Base-by-base conservation (phyloP, 257 asterid species). In the Knoxia roxburghii region DNA sequence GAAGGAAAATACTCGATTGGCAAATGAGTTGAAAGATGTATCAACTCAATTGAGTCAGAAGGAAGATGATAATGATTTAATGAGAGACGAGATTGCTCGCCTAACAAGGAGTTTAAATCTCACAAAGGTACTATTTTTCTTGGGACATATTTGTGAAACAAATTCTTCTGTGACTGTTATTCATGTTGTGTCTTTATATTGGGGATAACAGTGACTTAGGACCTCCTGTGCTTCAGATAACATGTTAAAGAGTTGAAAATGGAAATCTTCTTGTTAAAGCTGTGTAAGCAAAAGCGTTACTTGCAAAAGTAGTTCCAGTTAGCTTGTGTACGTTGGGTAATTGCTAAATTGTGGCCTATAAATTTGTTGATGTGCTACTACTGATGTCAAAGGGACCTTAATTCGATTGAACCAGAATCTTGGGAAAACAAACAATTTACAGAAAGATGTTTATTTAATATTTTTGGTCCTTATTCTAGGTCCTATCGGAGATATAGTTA, bases 1-100 rank as follows among this genome's bases (percentile, higher is more conserved):
- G 72, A 68, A 63, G 75, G 77, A 77, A 69, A 77, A 77, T 61
- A 39, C 60, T 35, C 64, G 40, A 24, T 50, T 77, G 68, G 67
- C 67, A 72, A 54, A n/a, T 27, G 69, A 77, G 65, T 26, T 77
- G 65, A 72, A 64, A 24, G 73, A 63, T 21, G 56, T 64, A 14
- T 48, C 68, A 32, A 40, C 73, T 29, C 72, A 72, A 20, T 77
- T 77, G 63, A 68, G 62, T 30, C 60, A 24, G 52, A 65, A 68
- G 43, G 72, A 57, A 68, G 68, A 63, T 68, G 40, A 68, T 51
- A 77, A 72, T 54, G 62, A 72, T 27, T 56, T 55, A 57, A 37
- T 72, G 65, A 66, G 75, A 57, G 74, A 77, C 39, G 74, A 77
- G 35, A 72, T 72, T 63, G 62, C 70, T 11, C 66, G 51, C 6